Base-by-base conservation (phyloP, 2,329 filamentous ascomycete species). In the Phialophora tarda region DNA sequence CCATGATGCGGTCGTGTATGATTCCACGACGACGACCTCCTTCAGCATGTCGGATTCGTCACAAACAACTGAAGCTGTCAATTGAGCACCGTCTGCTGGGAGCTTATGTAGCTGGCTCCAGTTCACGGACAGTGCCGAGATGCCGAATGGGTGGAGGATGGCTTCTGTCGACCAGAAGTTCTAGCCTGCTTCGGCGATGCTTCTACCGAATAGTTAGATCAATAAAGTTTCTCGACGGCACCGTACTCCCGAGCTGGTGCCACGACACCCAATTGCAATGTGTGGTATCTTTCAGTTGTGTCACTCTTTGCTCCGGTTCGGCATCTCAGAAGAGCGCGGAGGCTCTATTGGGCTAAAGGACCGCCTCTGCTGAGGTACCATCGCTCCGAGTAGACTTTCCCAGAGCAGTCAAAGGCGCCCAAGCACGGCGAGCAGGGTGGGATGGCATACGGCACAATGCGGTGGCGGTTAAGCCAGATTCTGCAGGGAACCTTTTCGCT, bases 351-450 rank as follows among this genome's bases (percentile, higher is more conserved):
- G 53, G 26, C 28, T 12, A 55, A 14, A n/a, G 28, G 17, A 5
- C 26, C 34, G 0, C 21, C 30, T 38, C 21, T 28, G 10, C 32
- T 51, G 48, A 61, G 47, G 59, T 61, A 38, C 59, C 59, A 61
- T 61, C 59, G 59, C 47, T 53, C 48, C 59, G 59, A 61, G 48
- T 61, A 53, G 48, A 61, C 59, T 53, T 61, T 53, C 59, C 47
- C 59, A 38, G 44, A 32, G 59, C 47, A 53, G 59, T 2, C 21
- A 53, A 38, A 61, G 38, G 28, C 24, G 57, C 24, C 57, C 41
- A 21, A 30, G 47, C 23, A 50, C 48, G 14, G n/a, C 38, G 41
- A 47, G 30, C 57, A 59, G 41, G 57, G 57, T 59, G 26, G 57
- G 44, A 59, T 59, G 56, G 44, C 41, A 41, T 28, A 30, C 28